Evolutionary conservation across 2,329 filamentous ascomycete genomes (phyloP).

Genomic region (Bisporella sp.): DNA sequence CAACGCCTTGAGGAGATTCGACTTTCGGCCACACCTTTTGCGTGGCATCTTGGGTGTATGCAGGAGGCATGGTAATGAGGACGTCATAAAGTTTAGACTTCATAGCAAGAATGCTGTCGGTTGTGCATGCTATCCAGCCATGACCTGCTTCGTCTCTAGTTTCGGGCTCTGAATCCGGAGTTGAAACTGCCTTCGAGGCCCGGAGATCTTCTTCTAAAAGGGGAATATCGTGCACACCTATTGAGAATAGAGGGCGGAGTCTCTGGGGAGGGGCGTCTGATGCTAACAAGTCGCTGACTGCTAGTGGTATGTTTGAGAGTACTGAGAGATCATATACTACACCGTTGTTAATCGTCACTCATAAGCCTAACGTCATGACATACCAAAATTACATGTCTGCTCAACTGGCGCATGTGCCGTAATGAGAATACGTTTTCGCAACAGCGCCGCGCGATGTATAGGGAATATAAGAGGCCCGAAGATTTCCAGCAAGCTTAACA

Average conservation of each 20-base stretch:
- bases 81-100: conserved; percentile 87
- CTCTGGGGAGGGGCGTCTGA: conserved; percentile 54
- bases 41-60: conserved; percentile 48
- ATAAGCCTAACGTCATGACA: conserved; percentile 7
- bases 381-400: conserved; percentile 83
- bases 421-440: conserved; percentile 83
- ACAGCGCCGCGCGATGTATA: conserved; percentile 76
- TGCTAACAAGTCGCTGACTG: conserved; percentile 63
- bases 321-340: conserved; percentile 94
- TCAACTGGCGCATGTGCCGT: conserved; percentile 82
- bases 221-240: conserved; percentile 89
- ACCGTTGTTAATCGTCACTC: neutral
- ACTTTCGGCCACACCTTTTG: conserved; percentile 70
- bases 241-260: conserved; percentile 78
- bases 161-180: conserved; percentile 26
- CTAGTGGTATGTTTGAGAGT: conserved; percentile 77
- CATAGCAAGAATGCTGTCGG: conserved; percentile 83
- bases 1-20: conserved; percentile 54
- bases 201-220: conserved; percentile 60
- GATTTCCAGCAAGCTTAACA: conserved; percentile 67
- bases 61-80: conserved; percentile 71
- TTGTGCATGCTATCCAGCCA: conserved; percentile 93
- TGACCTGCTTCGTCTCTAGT: conserved; percentile 41
- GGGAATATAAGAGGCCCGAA: conserved; percentile 93
- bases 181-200: conserved; percentile 32